A percentile compares a stretch with the other conserved stretches of the same genome.
Conservation (phyloP, 176 grass and related monocot species). For the Triticum timopheevii region DNA sequence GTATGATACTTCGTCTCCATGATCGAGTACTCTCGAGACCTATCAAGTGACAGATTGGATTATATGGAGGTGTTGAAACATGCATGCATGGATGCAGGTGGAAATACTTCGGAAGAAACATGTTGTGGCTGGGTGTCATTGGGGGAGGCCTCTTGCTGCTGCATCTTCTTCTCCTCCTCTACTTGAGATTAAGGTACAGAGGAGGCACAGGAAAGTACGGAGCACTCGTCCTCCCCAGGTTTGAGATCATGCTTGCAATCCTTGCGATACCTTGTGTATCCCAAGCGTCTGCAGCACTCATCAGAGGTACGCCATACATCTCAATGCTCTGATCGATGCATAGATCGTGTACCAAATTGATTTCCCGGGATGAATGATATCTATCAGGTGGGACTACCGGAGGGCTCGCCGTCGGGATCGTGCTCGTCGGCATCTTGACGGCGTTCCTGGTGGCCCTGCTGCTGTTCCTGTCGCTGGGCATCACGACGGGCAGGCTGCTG, state of each 20-base stretch:
- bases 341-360: neutral
- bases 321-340: neutral
- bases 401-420: constrained; percentile 54
- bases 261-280: constrained; percentile 74
- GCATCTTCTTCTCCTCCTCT: constrained; percentile 48
- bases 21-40: neutral
- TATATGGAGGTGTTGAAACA: neutral
- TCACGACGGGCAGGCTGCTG: constrained; percentile 71
- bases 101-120: constrained; percentile 82
- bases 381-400: constrained; percentile 48
- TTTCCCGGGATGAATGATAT: neutral
- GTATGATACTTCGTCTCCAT: constrained; percentile 40
- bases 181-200: constrained; percentile 45
- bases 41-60: neutral
- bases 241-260: constrained; percentile 69
- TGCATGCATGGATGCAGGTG: constrained; percentile 49
- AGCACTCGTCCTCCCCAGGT: constrained; percentile 63
- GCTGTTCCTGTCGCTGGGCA: constrained; percentile 78
- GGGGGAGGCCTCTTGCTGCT: constrained; percentile 62
- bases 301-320: constrained; percentile 37
- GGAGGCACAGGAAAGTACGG: constrained; percentile 28
- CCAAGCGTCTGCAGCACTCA: constrained; percentile 60
- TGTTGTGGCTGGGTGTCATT: constrained; percentile 82
- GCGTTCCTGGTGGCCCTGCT: constrained; percentile 59
- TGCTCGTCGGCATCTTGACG: constrained; percentile 44